phyloP scores from a whole-genome alignment of 495 filamentous ascomycete species.

The Penicillium lagena region DNA sequence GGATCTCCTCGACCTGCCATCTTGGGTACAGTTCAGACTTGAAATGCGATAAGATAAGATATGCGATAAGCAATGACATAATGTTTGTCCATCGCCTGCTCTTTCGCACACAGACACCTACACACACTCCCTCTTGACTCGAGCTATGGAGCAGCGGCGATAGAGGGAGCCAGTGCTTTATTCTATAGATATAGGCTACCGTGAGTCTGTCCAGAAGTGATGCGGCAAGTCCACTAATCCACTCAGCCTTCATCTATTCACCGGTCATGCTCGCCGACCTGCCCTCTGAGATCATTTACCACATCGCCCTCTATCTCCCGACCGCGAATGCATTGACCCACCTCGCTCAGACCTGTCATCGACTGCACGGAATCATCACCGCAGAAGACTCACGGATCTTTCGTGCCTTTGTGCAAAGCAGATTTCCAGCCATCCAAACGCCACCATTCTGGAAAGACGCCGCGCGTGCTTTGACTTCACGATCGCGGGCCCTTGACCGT shows the following conservation, averaged over 20 bases:
- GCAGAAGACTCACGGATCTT: conserved; percentile 52
- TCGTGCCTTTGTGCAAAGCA: conserved; percentile 43
- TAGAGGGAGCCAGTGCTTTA: too few species aligned
- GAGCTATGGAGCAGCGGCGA: too few species aligned
- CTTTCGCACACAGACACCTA: too few species aligned
- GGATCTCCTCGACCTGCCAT: background rate
- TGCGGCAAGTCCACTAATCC: too few species aligned
- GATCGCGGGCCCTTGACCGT: conserved; percentile 54
- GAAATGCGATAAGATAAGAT: too few species aligned
- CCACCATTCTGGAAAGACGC: conserved; percentile 46
- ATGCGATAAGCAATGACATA: too few species aligned
- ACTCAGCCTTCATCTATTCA: background rate
- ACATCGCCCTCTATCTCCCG: conserved; percentile 48
- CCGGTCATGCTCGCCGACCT: conserved; percentile 40
- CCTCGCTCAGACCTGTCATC: conserved; percentile 45
- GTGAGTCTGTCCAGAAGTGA: too few species aligned
- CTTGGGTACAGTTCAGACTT: background rate
- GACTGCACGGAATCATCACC: conserved; percentile 41
- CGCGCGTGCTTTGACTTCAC: conserved; percentile 48
- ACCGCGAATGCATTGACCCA: conserved; percentile 40
- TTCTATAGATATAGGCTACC: too few species aligned
- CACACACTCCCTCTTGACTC: too few species aligned
- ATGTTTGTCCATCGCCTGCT: too few species aligned
- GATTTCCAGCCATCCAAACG: conserved; percentile 40
- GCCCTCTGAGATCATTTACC: conserved; percentile 55